These are phyloP conservation scores for Suillus hirtellus DNA, from an alignment of 768 basidiomycete species.

Conservation along the genomic window DNA sequence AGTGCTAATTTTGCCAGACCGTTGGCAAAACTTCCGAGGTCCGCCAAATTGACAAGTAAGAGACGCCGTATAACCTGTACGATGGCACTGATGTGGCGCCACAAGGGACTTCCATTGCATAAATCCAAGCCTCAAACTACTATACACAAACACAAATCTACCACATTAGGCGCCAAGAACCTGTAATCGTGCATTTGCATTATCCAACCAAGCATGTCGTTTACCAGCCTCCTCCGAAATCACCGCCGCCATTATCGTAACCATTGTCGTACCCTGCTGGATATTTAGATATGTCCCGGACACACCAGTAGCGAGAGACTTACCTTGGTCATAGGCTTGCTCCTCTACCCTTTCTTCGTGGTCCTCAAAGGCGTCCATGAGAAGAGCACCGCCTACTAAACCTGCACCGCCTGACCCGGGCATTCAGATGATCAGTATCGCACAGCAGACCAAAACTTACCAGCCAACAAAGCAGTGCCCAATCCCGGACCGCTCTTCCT, in stretches of 20 bases:
- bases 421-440: conserved; percentile 8
- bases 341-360: conserved; percentile 36
- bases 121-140: not conserved
- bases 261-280: conserved; percentile 34
- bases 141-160: not conserved
- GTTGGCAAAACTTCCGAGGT: too few species aligned
- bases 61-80: not conserved
- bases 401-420: conserved; percentile 53
- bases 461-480: conserved; percentile 48
- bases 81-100: not conserved
- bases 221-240: conserved; percentile 16
- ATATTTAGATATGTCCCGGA: not conserved
- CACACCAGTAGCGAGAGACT: not conserved
- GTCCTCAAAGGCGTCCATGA: conserved; percentile 52
- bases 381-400: conserved; percentile 60
- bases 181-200: not conserved
- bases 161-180: not conserved
- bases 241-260: conserved; percentile 15
- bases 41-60: not conserved
- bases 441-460: conserved; percentile 31
- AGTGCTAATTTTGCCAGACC: too few species aligned
- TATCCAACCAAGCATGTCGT: not conserved
- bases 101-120: not conserved
- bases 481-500: conserved; percentile 52
- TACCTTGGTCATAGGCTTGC: conserved; percentile 39